Percentiles rank a stretch among this genome's conserved stretches.
Conservation (phyloP, 257 asterid species). For the Salvia splendens region DNA sequence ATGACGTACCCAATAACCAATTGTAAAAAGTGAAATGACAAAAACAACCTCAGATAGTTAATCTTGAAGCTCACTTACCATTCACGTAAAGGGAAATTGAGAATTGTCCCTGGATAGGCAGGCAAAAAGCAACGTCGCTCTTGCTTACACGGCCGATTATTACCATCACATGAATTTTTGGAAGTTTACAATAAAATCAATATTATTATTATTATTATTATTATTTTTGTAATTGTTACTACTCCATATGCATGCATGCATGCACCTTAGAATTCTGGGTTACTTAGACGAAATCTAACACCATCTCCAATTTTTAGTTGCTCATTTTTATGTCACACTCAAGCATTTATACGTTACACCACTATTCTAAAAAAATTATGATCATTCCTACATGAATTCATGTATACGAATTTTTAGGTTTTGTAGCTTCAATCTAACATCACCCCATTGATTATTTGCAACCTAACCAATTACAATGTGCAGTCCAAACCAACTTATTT, state of each 20-base stretch:
- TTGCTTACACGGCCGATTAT: constrained; percentile 67
- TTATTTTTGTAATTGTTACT: too few relatives aligned
- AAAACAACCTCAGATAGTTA: constrained; percentile 26
- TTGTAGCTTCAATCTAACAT: too few relatives aligned
- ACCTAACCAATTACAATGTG: too few relatives aligned
- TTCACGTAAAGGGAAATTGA: constrained; percentile 60
- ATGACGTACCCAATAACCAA: too few relatives aligned
- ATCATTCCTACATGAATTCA: too few relatives aligned
- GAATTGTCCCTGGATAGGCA: constrained; percentile 54
- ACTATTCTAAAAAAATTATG: too few relatives aligned
- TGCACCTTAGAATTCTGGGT: neutral
- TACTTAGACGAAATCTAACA: neutral
- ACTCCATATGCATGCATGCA: constrained; percentile 27
- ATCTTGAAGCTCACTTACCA: constrained; percentile 48
- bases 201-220: neutral
- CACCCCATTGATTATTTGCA: too few relatives aligned
- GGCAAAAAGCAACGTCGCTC: constrained; percentile 73
- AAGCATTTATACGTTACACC: too few relatives aligned
- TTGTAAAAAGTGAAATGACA: constrained; percentile 24
- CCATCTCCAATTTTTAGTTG: too few relatives aligned
- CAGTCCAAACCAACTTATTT: too few relatives aligned
- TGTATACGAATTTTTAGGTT: too few relatives aligned
- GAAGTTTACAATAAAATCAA: constrained; percentile 18
- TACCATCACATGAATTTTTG: neutral
- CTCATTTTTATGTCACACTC: too few relatives aligned